phyloP scores from a whole-genome alignment of 495 filamentous ascomycete species.

The Hypoxylon crocopeplum region DNA sequence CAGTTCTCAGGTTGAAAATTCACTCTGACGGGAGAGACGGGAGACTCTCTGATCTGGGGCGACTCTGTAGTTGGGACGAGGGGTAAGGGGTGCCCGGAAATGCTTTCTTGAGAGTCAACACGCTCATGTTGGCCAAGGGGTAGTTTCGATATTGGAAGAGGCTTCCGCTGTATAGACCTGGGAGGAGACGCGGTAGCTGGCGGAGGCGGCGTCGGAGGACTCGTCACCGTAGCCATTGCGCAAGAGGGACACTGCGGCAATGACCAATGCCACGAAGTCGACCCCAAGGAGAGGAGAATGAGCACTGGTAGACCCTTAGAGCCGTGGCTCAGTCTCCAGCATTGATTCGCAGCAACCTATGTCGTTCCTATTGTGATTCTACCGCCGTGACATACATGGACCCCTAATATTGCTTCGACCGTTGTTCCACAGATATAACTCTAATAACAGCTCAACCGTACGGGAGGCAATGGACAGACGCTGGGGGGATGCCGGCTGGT shows the following conservation, averaged over 20 bases:
- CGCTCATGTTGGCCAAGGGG: conserved; percentile 36
- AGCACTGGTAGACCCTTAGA: conserved; percentile 22
- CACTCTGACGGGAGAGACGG: conserved; percentile 50
- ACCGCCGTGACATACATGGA: conserved; percentile 32
- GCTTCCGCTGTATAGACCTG: conserved; percentile 52
- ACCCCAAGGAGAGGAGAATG: conserved; percentile 12
- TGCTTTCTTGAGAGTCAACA: conserved; percentile 45
- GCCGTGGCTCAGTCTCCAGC: conserved; percentile 16
- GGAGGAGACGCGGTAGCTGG: conserved; percentile 41
- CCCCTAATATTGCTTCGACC: conserved; percentile 16
- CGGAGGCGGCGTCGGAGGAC: conserved; percentile 41
- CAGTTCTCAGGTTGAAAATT: conserved; percentile 53
- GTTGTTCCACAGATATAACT: conserved; percentile 34
- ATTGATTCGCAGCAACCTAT: conserved; percentile 26
- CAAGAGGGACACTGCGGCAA: conserved; percentile 21
- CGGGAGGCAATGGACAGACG: conserved; percentile 16
- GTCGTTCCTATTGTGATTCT: conserved; percentile 29
- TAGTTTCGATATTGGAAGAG: conserved; percentile 43
- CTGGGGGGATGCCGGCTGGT: conserved; percentile 29
- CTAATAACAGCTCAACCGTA: conserved; percentile 24
- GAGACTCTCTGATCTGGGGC: conserved; percentile 46
- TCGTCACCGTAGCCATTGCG: conserved; percentile 55
- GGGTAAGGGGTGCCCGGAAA: conserved; percentile 45
- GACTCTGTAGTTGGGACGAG: conserved; percentile 40
- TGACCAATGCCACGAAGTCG: conserved; percentile 19